Base-by-base conservation (phyloP, 371 early-diverging fungal genomes). In the Circinella umbellata region DNA sequence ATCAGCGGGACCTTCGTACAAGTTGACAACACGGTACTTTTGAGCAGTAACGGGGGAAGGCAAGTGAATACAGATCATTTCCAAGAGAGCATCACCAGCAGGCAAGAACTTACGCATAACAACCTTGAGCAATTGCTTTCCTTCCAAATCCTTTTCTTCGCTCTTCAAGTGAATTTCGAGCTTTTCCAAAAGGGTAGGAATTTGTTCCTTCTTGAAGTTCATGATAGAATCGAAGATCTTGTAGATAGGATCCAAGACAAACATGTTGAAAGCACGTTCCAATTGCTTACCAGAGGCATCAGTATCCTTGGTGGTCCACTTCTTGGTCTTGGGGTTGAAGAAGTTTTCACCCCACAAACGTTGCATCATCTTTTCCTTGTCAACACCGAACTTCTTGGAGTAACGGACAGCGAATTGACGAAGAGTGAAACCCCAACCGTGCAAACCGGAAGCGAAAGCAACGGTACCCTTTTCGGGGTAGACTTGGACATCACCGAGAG, bases 341-440 rank as follows among this genome's bases (percentile, higher is more conserved):
- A 90, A 98, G 91, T 94, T 95, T 78, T 97, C 98, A 48, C 97
- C 97, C 95, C 97, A 97, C 66, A 98, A 90, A 73, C 89, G 89
- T 69, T 70, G 68, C 96, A 98, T 97, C 94, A 97, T 94, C 91
- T 98, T 97, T 72, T 88, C 86, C 73, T 91, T 88, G 83, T 95
- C 95, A 67, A 96, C 94, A 86, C 96, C 96, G 71, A 98, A 96
- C 88, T 96, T 95, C 89, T 97, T 95, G 79, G 96, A 80, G 86
- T 98, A 99, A 68, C 96, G 94, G 65, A 88, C 80, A 69, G 99
- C 98, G 74, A 99, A 98, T 84, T 97, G 97, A 74, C 95, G 95
- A 48, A 99, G 93, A 59, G 99, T 99, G 90, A 99, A 99, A 80
- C 96, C 99, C 99, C 99, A 99, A 66, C 98, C 99, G 89, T 99